phyloP scores from a whole-genome alignment of 2,329 filamentous ascomycete species.

The Diaporthe vaccinii region DNA sequence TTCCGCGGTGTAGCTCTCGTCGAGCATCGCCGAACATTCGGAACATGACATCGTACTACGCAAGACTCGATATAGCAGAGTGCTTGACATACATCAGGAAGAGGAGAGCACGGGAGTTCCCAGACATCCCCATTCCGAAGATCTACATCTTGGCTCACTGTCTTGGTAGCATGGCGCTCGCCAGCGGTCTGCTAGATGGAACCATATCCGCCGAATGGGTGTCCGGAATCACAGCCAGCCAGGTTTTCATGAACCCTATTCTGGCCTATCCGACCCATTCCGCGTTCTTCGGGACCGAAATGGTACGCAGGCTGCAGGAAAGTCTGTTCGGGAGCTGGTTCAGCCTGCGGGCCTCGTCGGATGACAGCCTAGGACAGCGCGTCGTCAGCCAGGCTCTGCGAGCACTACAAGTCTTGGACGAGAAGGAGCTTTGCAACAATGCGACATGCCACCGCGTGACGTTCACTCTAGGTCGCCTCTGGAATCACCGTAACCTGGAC shows the following conservation, averaged over 20 bases:
- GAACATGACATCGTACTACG: too few species aligned
- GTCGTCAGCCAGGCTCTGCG: constrained; percentile 68
- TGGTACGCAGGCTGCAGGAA: too few species aligned
- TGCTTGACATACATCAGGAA: too few species aligned
- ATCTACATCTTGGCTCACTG: constrained; percentile 74
- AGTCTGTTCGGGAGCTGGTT: constrained; percentile 53
- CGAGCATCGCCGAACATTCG: too few species aligned
- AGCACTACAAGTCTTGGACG: constrained; percentile 64
- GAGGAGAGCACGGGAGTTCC: too few species aligned
- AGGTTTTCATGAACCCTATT: constrained; percentile 73
- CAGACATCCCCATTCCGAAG: too few species aligned
- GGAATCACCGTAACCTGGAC: constrained; percentile 75
- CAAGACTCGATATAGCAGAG: too few species aligned
- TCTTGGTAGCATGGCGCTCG: constrained; percentile 72
- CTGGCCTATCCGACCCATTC: constrained; percentile 64
- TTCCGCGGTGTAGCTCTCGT: too few species aligned
- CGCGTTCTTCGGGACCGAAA: constrained; percentile 46
- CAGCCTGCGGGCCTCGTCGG: constrained; percentile 63
- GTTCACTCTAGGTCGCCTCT: constrained; percentile 73
- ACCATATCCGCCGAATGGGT: constrained; percentile 71
- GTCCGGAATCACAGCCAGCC: constrained; percentile 68
- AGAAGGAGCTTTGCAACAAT: constrained; percentile 71
- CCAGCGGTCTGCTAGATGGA: constrained; percentile 71
- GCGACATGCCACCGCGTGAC: constrained; percentile 71
- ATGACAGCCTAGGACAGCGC: constrained; percentile 64